Evolutionary conservation across 371 early-diverging fungal genomes (phyloP), one percentile per base, ranked within the genome.

Genomic region (Vairimorpha necatrix): DNA sequence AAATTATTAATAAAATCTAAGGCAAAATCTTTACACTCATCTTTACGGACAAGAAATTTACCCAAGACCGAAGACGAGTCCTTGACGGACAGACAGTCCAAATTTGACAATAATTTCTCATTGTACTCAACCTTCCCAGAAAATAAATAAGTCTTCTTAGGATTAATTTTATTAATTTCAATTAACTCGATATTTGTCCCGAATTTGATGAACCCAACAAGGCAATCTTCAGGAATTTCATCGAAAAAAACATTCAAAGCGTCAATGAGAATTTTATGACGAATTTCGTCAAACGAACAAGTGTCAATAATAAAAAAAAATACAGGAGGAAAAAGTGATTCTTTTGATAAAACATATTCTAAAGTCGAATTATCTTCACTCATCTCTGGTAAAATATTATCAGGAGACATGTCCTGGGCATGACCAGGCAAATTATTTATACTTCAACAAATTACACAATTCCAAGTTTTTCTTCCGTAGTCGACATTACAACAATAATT

Each of bases 301-400:
- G 93, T 94, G 84, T 99, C 99, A 24, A 99, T 93, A 34, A 98
- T 93, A 84, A 92, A 95, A 71, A 97, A 87, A 83, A 96, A 98
- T 73, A 96, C 89, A 36, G 95, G 94, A 34, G 94, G 93, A 56
- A 91, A 87, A 24, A 90, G 88, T 48, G 94, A 89, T 62, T 86
- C 87, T 72, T 85, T 87, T 62, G 74, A 80, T 73, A 96, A 83
- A 20, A 91, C 90, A 86, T 98, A 99, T 87, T 96, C 98, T 69
- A 96, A 93, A 2, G 97, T 96, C 7, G 94, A 93, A 87, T 69
- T 94, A 74, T 91, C 90, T 54, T 89, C 90, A 69, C 94, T 84
- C 75, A 98, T 86, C 85, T 98, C 98, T n/a, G 94, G 91, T 0
- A 97, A 96, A 75, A 97, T 88, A 78, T 93, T 93, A 68, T 90